Evolutionary conservation across 805 yeast genomes (phyloP), one percentile per base, ranked within the genome.

Genomic region (Nakazawaea ambrosiae): DNA sequence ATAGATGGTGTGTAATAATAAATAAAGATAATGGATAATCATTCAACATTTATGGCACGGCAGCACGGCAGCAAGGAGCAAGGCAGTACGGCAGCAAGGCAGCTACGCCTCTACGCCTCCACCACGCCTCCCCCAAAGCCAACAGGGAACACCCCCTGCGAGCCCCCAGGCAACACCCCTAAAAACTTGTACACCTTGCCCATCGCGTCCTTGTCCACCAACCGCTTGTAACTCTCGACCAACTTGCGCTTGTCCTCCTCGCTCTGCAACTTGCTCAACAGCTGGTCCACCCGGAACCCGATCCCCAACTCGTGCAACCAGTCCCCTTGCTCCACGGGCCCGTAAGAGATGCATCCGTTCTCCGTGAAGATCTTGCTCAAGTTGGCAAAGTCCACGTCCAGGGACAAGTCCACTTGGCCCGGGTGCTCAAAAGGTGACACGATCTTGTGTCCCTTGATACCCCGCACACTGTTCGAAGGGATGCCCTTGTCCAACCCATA

Each of bases 331-430:
- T 77, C 78, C 1, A 67, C 70, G 1, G 87, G 83, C 0, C 86
- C 89, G 42, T 62, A 64, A 1, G 55, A 48, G 15, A 56, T 45
- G 23, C 41, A 49, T 40, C 17, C 33, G 45, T 50, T 33, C 30
- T 45, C 40, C 34, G 39, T 32, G 15, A 65, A 54, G 28, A 71
- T 60, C 3, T 53, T 45, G 11, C 58, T 59, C 36, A 86, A 55
- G 18, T 81, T 80, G 20, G 65, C 69, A 53, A 86, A 86, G 54
- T 86, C 95, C 10, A 86, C 95, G 52, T 86, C 94, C 0, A 81
- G 79, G 0, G 94, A 82, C 22, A 86, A 62, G 59, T 86, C 95
- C 3, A 83, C 89, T 25, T 75, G 71, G 1, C 95, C 95, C 0
- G 92, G 92, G 11, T 66, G 65, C n/a, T 55, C 63, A 42, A 83